A percentile compares a stretch with the other conserved stretches of the same genome.
These are phyloP conservation scores for Penicillium sp. DNA, from an alignment of 2,329 filamentous ascomycete genomes.

Conservation along the genomic window DNA sequence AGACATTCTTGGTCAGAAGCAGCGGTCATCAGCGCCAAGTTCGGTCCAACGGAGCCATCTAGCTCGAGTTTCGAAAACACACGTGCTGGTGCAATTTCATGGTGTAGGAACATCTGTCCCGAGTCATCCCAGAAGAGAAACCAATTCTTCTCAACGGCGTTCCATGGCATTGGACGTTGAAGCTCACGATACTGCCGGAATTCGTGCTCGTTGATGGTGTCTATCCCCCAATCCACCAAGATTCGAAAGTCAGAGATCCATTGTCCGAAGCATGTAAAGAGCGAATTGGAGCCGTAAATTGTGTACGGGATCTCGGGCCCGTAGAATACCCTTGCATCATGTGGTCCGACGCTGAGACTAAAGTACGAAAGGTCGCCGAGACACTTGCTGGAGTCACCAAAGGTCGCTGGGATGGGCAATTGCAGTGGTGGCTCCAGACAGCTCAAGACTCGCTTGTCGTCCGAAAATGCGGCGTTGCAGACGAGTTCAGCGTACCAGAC, in stretches of 20 bases:
- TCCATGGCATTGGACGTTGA: constrained; percentile 47
- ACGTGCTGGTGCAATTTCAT: constrained; percentile 52
- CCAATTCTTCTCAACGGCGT: constrained; percentile 59
- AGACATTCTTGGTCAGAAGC: constrained; percentile 48
- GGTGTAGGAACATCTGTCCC: constrained; percentile 50
- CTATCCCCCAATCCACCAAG: constrained; percentile 46
- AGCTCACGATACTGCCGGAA: constrained; percentile 52
- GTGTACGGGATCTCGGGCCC: constrained; percentile 51
- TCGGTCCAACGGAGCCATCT: constrained; percentile 48
- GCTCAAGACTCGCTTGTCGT: constrained; percentile 25
- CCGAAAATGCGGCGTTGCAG: constrained; percentile 50
- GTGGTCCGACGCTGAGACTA: constrained; percentile 50
- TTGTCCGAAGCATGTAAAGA: constrained; percentile 55
- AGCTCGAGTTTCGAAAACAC: constrained; percentile 46
- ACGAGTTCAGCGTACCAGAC: constrained; percentile 45
- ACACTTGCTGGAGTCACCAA: constrained; percentile 44
- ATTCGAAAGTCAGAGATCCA: constrained; percentile 55
- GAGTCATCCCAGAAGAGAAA: constrained; percentile 58
- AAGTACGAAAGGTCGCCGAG: constrained; percentile 44
- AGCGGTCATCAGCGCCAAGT: constrained; percentile 43
- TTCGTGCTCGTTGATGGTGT: constrained; percentile 23
- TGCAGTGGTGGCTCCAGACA: constrained; percentile 43
- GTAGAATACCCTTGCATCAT: constrained; percentile 58
- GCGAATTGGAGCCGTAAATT: constrained; percentile 56
- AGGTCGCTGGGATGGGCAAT: constrained; percentile 49